Percentiles rank a stretch among this genome's conserved stretches.
These are phyloP conservation scores for Aspergillus glaucus DNA, from an alignment of 2,329 filamentous ascomycete species.

Conservation along the genomic window DNA sequence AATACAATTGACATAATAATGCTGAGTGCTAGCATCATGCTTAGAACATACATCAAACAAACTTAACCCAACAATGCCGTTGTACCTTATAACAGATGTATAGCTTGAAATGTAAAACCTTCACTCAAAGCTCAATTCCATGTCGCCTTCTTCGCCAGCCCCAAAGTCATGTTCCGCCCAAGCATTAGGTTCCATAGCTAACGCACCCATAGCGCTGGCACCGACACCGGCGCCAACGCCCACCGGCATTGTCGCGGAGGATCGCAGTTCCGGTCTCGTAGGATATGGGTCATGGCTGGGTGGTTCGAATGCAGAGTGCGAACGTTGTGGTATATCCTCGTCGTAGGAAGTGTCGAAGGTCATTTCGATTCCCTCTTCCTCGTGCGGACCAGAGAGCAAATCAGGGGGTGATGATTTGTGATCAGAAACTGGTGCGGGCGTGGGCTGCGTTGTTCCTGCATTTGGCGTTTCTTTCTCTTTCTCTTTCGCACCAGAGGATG, in stretches of 20 bases:
- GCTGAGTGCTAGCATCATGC: too few species aligned
- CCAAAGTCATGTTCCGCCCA: constrained; percentile 65
- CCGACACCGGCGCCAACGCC: constrained; percentile 17
- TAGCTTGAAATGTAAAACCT: constrained; percentile 5
- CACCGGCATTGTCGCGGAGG: constrained; percentile 27
- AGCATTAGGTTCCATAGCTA: constrained; percentile 49
- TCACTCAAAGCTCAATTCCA: constrained; percentile 76
- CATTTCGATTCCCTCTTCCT: constrained; percentile 52
- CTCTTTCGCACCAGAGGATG: constrained; percentile 27
- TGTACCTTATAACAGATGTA: background rate
- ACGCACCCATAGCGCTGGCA: constrained; percentile 18
- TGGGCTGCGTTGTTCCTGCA: constrained; percentile 16
- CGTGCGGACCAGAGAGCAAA: background rate
- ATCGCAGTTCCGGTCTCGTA: constrained; percentile 23
- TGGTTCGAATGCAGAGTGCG: constrained; percentile 10
- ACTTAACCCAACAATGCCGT: background rate
- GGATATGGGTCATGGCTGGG: constrained; percentile 8
- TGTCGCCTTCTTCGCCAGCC: constrained; percentile 68
- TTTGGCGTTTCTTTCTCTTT: constrained; percentile 39
- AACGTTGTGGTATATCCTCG: constrained; percentile 24
- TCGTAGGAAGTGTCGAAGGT: constrained; percentile 63
- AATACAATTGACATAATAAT: background rate
- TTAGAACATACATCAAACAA: background rate
- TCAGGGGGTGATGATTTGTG: constrained; percentile 5
- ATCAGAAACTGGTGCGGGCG: constrained; percentile 11